phyloP scores from a whole-genome alignment of 192 early-diverging fungal genomes.

The Endogone sp. region DNA sequence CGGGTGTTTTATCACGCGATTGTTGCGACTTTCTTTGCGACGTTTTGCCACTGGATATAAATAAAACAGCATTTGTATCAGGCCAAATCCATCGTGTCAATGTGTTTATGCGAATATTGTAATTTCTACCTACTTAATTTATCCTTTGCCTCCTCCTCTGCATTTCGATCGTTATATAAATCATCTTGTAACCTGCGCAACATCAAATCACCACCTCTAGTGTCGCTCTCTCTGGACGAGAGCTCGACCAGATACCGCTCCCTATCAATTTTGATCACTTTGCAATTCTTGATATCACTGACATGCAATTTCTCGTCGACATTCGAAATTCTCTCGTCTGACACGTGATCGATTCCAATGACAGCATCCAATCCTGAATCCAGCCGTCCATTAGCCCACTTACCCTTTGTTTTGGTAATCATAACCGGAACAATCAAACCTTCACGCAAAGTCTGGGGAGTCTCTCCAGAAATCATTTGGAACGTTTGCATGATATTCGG shows the following conservation, averaged over 20 bases:
- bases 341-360: conserved; percentile 60
- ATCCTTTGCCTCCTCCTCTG: conserved; percentile 32
- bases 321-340: conserved; percentile 52
- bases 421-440: conserved; percentile 66
- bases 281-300: conserved; percentile 68
- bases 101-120: conserved; percentile 11
- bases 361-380: conserved; percentile 83
- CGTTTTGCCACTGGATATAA: conserved; percentile 8
- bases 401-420: conserved; percentile 67
- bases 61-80: background rate
- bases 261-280: conserved; percentile 76
- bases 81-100: background rate
- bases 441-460: conserved; percentile 59
- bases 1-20: conserved; percentile 78
- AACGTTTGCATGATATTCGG: conserved; percentile 63
- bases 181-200: conserved; percentile 48
- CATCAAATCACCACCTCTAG: conserved; percentile 38
- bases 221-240: conserved; percentile 58
- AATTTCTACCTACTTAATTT: conserved; percentile 19
- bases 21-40: conserved; percentile 31
- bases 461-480: conserved; percentile 85
- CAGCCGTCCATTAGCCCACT: conserved; percentile 71
- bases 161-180: conserved; percentile 55
- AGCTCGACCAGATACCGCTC: conserved; percentile 76
- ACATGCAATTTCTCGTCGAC: conserved; percentile 59